Evolutionary conservation across 306 rosid genomes (phyloP).

Genomic region (Begonia masoniana): DNA sequence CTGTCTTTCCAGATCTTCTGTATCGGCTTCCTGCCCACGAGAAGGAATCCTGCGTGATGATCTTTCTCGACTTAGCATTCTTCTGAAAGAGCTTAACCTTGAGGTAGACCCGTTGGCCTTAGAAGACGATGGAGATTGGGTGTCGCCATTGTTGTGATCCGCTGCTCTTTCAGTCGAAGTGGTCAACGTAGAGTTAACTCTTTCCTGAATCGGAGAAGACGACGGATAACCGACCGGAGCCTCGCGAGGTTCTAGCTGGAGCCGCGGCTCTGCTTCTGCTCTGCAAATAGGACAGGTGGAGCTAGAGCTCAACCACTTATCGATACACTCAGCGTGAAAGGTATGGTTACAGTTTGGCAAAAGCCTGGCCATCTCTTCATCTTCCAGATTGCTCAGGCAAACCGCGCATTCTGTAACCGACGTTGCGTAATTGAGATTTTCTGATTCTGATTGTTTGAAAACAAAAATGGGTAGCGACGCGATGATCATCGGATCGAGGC

Average conservation of each 20-base stretch:
- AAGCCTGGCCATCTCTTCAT: conserved; percentile 21
- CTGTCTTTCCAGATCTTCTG: conserved; percentile 9
- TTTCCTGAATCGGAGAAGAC: conserved; percentile 3
- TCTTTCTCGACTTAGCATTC: conserved; percentile 15
- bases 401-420: conserved; percentile 32
- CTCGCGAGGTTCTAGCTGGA: conserved; percentile 4
- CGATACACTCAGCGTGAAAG: conserved; percentile 47
- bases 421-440: background rate
- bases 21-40: conserved; percentile 1
- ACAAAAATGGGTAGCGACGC: conserved; percentile 31
- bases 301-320: conserved; percentile 31
- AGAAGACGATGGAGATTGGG: background rate
- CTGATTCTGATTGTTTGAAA: conserved; percentile 18
- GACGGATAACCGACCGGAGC: conserved; percentile 11
- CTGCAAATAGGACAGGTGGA: conserved; percentile 30
- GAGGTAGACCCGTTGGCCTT: conserved; percentile 7
- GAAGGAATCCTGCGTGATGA: conserved; percentile 7
- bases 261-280: conserved; percentile 12
- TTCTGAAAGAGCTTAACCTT: conserved; percentile 13
- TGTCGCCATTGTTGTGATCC: no score
- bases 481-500: conserved; percentile 24
- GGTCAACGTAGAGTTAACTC: background rate
- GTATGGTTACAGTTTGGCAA: conserved; percentile 41
- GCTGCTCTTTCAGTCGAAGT: background rate
- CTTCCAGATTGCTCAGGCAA: conserved; percentile 25